Conservation (phyloP, 805 yeast genomes). For the Saccharomycopsis oosterbeekiorum region DNA sequence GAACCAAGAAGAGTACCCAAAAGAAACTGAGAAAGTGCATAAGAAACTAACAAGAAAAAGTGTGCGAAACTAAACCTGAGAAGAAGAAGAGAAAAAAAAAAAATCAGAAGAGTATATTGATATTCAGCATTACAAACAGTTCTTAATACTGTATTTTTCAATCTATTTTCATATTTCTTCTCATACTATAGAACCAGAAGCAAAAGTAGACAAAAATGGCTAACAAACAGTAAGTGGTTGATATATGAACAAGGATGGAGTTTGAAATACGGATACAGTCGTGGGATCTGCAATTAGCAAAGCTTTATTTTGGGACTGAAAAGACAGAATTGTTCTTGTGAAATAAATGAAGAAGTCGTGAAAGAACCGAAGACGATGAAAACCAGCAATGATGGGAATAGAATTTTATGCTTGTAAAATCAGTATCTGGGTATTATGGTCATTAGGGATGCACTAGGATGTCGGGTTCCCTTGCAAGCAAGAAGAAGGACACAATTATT, state of each 20-base stretch:
- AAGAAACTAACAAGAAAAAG: not conserved
- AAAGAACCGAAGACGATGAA: too few relatives aligned
- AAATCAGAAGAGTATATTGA: constrained; percentile 1
- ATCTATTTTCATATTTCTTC: not conserved
- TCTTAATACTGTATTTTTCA: not conserved
- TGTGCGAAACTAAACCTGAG: not conserved
- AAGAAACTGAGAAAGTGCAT: not conserved
- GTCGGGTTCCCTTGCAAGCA: too few relatives aligned
- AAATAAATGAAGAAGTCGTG: too few relatives aligned
- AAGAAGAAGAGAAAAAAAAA: not conserved
- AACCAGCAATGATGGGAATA: too few relatives aligned
- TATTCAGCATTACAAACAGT: not conserved
- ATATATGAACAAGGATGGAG: not conserved
- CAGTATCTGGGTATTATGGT: too few relatives aligned
- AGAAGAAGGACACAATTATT: too few relatives aligned
- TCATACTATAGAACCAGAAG: not conserved
- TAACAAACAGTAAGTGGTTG: constrained; percentile 1
- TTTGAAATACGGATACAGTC: not conserved
- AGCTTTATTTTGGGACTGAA: too few relatives aligned
- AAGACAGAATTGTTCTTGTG: too few relatives aligned
- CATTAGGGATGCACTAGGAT: too few relatives aligned
- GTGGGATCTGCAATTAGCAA: too few relatives aligned
- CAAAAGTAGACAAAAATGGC: constrained; percentile 2
- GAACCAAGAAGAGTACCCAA: not conserved
- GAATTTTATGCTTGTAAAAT: too few relatives aligned